Conservation (phyloP, 164 flowering plant genomes). For the Aristolochia contorta region DNA sequence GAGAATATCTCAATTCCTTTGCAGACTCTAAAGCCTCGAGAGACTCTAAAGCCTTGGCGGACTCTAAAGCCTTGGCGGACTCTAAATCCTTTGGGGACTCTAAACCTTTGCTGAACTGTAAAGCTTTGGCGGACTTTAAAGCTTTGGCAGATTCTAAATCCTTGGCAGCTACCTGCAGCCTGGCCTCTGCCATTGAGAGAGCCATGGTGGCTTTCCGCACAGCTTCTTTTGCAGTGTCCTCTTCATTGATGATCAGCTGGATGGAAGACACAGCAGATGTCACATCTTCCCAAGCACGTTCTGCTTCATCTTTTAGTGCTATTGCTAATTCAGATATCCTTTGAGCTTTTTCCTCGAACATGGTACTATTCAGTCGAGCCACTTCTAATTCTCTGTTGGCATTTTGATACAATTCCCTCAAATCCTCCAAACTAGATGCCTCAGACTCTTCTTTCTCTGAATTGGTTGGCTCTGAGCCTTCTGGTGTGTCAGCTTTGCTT, state of each 20-base stretch:
- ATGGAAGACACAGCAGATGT: constrained; percentile 32
- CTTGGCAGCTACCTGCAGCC: constrained; percentile 55
- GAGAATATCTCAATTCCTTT: constrained; percentile 19
- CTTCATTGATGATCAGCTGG: constrained; percentile 53
- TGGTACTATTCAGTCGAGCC: constrained; percentile 64
- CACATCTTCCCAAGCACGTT: constrained; percentile 61
- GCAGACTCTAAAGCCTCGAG: constrained; percentile 32
- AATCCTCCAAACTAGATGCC: constrained; percentile 46
- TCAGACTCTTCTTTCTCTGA: constrained; percentile 25
- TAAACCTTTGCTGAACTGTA: constrained; percentile 23
- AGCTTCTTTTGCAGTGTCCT: constrained; percentile 60
- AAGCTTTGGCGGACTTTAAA: too few species aligned
- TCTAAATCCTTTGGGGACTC: constrained; percentile 33
- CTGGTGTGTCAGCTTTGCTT: constrained; percentile 6
- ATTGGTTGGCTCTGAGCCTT: constrained; percentile 11
- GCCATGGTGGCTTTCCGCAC: constrained; percentile 80
- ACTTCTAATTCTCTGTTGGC: constrained; percentile 72
- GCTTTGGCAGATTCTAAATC: constrained; percentile 12
- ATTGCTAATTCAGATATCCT: constrained; percentile 85
- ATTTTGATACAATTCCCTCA: constrained; percentile 59
- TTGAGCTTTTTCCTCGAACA: constrained; percentile 94
- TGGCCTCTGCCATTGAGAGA: constrained; percentile 85
- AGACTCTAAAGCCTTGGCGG: too few species aligned
- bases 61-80: too few species aligned
- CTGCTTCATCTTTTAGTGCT: constrained; percentile 74